Conservation (phyloP, 2,329 filamentous ascomycete species). For the Calycina marina region DNA sequence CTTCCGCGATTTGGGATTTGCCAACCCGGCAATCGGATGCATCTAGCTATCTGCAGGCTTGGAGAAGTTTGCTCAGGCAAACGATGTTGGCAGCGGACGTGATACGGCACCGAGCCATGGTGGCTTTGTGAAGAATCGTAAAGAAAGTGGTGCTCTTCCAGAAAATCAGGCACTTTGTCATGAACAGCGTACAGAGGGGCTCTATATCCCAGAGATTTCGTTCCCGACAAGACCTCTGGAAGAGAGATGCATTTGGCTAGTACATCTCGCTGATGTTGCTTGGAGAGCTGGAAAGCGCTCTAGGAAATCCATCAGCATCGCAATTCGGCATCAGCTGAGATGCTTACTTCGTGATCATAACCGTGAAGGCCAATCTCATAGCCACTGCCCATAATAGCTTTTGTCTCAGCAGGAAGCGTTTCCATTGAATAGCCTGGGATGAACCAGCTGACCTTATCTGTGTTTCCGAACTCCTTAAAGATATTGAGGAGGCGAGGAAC, state of each 20-base stretch:
- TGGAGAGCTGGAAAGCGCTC: slow-evolving; percentile 32
- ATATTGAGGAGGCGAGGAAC: slow-evolving; percentile 38
- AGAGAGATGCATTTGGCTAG: slow-evolving; percentile 32
- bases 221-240: slow-evolving; percentile 28
- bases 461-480: slow-evolving; percentile 34
- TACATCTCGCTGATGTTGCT: slow-evolving; percentile 33
- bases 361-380: slow-evolving; percentile 31
- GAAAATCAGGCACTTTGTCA: slow-evolving; percentile 31
- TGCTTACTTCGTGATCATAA: slow-evolving; percentile 22
- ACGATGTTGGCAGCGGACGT: no score
- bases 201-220: slow-evolving; percentile 32
- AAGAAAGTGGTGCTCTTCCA: slow-evolving; percentile 33
- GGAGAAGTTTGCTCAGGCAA: no score
- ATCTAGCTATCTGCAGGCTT: no score
- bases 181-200: slow-evolving; percentile 36
- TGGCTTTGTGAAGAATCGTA: slow-evolving; percentile 27
- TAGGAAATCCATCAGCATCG: no score
- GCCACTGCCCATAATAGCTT: slow-evolving; percentile 34
- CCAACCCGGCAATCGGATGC: no score
- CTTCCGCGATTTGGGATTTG: no score
- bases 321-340: no score
- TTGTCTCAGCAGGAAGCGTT: slow-evolving; percentile 36
- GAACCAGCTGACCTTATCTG: slow-evolving; percentile 42
- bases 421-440: slow-evolving; percentile 44
- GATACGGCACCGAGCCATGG: no score